A percentile compares a stretch with the other conserved stretches of the same genome.
phyloP scores from a whole-genome alignment of 129 eudicot genomes.

The Artemisia annua region DNA sequence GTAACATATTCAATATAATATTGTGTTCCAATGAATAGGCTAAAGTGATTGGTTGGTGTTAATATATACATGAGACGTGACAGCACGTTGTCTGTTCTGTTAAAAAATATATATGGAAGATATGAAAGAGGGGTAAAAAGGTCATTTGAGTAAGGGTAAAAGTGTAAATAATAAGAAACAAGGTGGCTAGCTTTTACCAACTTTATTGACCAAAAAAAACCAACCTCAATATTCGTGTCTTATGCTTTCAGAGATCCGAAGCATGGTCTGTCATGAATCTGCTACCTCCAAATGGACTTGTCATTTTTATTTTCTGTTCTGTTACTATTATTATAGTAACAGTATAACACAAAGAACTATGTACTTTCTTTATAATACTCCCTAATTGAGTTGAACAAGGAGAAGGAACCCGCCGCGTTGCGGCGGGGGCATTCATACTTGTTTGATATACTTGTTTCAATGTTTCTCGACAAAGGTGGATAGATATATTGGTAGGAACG shows the following conservation, averaged over 20 bases:
- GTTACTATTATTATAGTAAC: background rate
- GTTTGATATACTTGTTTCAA: no score
- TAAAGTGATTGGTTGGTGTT: conserved; percentile 25
- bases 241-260: conserved; percentile 46
- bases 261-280: conserved; percentile 38
- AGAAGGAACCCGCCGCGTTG: no score
- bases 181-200: conserved; percentile 38
- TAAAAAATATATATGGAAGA: background rate
- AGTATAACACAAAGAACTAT: no score
- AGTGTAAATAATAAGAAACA: conserved; percentile 36
- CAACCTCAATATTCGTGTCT: conserved; percentile 40
- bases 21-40: background rate
- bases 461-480: no score
- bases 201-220: conserved; percentile 40
- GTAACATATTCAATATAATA: background rate
- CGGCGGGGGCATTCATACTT: no score
- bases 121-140: background rate
- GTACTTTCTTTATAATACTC: no score
- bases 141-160: conserved; percentile 32
- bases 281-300: conserved; percentile 27
- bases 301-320: conserved; percentile 15
- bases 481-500: no score
- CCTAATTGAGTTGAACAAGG: no score
- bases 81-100: conserved; percentile 29
- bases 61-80: conserved; percentile 33